phyloP scores from a whole-genome alignment of 345 rosid species.

The Melaleuca alternifolia region DNA sequence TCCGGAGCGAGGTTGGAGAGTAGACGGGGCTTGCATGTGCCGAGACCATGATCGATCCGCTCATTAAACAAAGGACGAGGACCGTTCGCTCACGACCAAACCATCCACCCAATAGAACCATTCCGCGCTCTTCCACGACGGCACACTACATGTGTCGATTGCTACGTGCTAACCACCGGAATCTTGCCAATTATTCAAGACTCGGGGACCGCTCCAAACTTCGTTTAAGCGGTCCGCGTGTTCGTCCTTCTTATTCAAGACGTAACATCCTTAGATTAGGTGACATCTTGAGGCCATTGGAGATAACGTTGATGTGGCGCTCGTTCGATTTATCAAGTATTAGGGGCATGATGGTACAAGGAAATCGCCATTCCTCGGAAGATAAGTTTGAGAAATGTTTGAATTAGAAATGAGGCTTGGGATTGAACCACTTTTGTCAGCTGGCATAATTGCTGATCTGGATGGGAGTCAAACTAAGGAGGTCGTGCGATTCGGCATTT shows the following conservation, averaged over 20 bases:
- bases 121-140: background rate
- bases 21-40: background rate
- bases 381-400: background rate
- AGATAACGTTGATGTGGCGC: background rate
- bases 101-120: background rate
- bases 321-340: background rate
- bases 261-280: background rate
- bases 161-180: background rate
- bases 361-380: background rate
- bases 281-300: background rate
- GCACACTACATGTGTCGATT: background rate
- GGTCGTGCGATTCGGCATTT: background rate
- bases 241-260: background rate
- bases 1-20: background rate
- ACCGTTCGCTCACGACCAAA: background rate
- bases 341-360: rapidly evolving
- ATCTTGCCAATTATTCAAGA: background rate
- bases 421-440: background rate
- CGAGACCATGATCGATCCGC: no score
- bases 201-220: background rate
- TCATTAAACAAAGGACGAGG: background rate
- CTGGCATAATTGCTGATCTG: background rate
- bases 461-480: background rate
- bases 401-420: background rate
- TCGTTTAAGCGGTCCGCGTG: rapidly evolving